Evolutionary conservation across 2,329 filamentous ascomycete genomes (phyloP), one percentile per base, ranked within the genome.

Genomic region (Trichoderma atrobrunneum): DNA sequence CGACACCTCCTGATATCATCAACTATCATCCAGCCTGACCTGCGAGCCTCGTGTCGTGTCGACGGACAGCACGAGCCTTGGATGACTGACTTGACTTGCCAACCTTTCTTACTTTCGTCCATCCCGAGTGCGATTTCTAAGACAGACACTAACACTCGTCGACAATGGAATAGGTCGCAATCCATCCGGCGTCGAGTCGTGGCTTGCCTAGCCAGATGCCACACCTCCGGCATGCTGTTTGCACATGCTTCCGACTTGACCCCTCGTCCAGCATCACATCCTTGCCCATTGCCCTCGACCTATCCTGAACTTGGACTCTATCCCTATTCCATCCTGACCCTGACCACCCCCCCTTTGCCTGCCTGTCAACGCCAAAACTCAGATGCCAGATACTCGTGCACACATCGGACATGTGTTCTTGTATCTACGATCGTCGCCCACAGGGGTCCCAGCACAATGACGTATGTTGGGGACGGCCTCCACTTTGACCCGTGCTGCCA

Each of bases 381-480:
- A 34, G 57, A 54, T 36, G 16, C 57, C 16, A 59, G 39, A 48
- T 60, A 34, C 36, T 34, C 39, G 16, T n/a, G 16, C 39, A 28
- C 21, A 36, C 56, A 59, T 59, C 43, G 62, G 24, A 39, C 32
- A 43, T 48, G 65, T 21, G 24, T 7, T 18, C 62, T 51, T 56
- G 57, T 70, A 70, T 70, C 67, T 70, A 70, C 67, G 67, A 70
- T 70, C 57, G 39, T 70, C 67, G 67, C 39, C 16, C 59, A 7
- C 30, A 61, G 59, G 67, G 65, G 54, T 14, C 7, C 54, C 32
- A 63, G 71, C 57, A 48, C 56, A 68, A 72, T 72, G 71, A 72
- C 71, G 71, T 72, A 68, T 43, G 26, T 59, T 28, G 39, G 65
- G 64, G 57, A 36, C 32, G 14, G 11, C 48, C 54, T 60, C 54